phyloP scores from a whole-genome alignment of 352 stramenopile species.

The Halophytophthora polymorphica region DNA sequence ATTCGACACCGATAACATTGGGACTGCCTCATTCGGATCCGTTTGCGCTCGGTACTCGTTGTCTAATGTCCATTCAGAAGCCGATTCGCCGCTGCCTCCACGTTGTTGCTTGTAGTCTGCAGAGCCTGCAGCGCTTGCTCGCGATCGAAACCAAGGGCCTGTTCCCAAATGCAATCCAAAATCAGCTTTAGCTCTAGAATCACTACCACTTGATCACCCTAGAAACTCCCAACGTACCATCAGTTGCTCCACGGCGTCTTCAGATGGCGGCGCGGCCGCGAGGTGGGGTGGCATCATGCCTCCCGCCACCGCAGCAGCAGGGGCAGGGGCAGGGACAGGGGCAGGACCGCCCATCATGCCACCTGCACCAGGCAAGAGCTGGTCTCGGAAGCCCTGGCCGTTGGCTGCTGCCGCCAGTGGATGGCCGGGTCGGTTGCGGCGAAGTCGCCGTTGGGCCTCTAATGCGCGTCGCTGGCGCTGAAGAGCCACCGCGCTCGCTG shows the following conservation, averaged over 20 bases:
- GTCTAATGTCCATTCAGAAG: slow-evolving; percentile 70
- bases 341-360: slow-evolving; percentile 28
- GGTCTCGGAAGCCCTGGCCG: slow-evolving; percentile 77
- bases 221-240: slow-evolving; percentile 55
- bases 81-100: slow-evolving; percentile 83
- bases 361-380: slow-evolving; percentile 67
- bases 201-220: too few relatives aligned
- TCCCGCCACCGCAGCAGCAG: slow-evolving; percentile 3
- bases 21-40: too few relatives aligned
- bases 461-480: slow-evolving; percentile 71
- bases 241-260: slow-evolving; percentile 79
- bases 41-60: not conserved
- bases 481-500: slow-evolving; percentile 51
- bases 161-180: slow-evolving; percentile 6
- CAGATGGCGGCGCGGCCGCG: slow-evolving; percentile 56
- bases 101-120: slow-evolving; percentile 78
- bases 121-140: slow-evolving; percentile 68
- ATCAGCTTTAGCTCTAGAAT: slow-evolving; percentile 4
- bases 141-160: slow-evolving; percentile 73
- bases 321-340: slow-evolving; percentile 6
- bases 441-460: slow-evolving; percentile 67
- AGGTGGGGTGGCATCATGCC: slow-evolving; percentile 57
- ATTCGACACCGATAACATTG: too few relatives aligned
- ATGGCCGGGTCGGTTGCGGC: slow-evolving; percentile 28
- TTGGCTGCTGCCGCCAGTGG: slow-evolving; percentile 19